Percentiles rank a stretch among this genome's conserved stretches.
These are phyloP conservation scores for Zalaria obscura DNA, from an alignment of 2,329 filamentous ascomycete genomes.

Conservation along the genomic window DNA sequence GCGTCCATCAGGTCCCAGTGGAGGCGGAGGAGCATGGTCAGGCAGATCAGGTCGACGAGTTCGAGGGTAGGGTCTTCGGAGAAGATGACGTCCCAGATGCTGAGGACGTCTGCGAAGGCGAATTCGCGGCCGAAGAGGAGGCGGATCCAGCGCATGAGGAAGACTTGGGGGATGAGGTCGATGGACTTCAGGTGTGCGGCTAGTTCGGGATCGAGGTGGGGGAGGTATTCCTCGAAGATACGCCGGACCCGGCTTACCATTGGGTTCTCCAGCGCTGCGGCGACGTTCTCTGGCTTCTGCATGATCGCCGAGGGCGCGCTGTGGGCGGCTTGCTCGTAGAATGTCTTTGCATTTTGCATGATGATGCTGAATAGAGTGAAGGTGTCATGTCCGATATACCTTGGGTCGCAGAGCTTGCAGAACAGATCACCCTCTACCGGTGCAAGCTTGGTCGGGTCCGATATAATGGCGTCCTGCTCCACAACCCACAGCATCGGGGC, in stretches of 20 bases:
- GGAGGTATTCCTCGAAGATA: slow-evolving; percentile 72
- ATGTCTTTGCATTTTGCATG: slow-evolving; percentile 76
- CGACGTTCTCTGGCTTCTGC: slow-evolving; percentile 26
- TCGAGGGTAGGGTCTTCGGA: slow-evolving; percentile 69
- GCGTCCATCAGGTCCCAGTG: slow-evolving; percentile 77
- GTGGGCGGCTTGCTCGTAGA: slow-evolving; percentile 57
- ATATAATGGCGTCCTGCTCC: slow-evolving; percentile 57
- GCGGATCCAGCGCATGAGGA: slow-evolving; percentile 93
- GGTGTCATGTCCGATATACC: slow-evolving; percentile 77
- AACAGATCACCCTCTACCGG: slow-evolving; percentile 36
- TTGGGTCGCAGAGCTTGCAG: slow-evolving; percentile 53
- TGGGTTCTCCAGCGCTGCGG: slow-evolving; percentile 36
- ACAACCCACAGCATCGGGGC: slow-evolving; percentile 80
- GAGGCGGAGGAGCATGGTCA: slow-evolving; percentile 85
- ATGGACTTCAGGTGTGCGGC: slow-evolving; percentile 66
- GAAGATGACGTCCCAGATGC: slow-evolving; percentile 84
- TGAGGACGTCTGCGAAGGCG: slow-evolving; percentile 67
- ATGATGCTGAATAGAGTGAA: slow-evolving; percentile 74
- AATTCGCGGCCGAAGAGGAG: slow-evolving; percentile 90
- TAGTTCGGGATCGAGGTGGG: slow-evolving; percentile 69
- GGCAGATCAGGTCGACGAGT: slow-evolving; percentile 78
- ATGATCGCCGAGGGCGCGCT: slow-evolving; percentile 5
- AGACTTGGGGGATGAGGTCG: slow-evolving; percentile 91
- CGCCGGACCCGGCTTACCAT: slow-evolving; percentile 78
- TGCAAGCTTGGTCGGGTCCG: background rate